These are phyloP conservation scores for Rhododendron kiyosumense DNA, from an alignment of 148 eudicot genomes.

Conservation along the genomic window DNA sequence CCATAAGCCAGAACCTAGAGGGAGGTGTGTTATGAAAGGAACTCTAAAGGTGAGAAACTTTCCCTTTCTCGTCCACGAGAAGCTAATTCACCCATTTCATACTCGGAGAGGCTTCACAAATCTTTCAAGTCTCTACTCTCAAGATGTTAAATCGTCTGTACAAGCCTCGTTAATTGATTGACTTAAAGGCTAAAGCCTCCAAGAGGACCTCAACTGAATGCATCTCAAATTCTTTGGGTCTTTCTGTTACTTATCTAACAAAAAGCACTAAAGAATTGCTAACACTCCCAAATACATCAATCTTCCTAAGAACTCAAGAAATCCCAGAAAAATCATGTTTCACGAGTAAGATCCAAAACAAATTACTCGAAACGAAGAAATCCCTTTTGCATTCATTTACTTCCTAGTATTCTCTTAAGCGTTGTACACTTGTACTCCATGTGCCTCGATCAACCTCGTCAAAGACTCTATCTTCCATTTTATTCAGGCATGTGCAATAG, in stretches of 20 bases:
- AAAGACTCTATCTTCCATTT: neutral
- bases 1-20: neutral
- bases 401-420: neutral
- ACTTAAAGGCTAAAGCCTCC: neutral
- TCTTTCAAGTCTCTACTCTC: neutral
- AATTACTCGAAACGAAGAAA: neutral
- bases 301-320: neutral
- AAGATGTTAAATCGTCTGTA: neutral
- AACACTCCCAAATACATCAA: neutral
- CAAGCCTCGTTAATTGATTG: neutral
- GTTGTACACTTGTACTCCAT: neutral
- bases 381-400: neutral
- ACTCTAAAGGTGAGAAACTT: neutral
- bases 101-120: neutral
- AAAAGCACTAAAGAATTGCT: neutral
- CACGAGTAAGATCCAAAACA: no score
- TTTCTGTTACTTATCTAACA: neutral
- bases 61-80: neutral
- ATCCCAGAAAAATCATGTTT: neutral
- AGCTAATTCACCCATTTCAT: neutral
- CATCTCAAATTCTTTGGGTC: neutral
- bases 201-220: neutral
- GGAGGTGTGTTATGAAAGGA: neutral
- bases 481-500: neutral
- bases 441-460: neutral